These are phyloP conservation scores for Chrysanthemum seticuspe DNA, from an alignment of 129 eudicot genomes.

Conservation along the genomic window DNA sequence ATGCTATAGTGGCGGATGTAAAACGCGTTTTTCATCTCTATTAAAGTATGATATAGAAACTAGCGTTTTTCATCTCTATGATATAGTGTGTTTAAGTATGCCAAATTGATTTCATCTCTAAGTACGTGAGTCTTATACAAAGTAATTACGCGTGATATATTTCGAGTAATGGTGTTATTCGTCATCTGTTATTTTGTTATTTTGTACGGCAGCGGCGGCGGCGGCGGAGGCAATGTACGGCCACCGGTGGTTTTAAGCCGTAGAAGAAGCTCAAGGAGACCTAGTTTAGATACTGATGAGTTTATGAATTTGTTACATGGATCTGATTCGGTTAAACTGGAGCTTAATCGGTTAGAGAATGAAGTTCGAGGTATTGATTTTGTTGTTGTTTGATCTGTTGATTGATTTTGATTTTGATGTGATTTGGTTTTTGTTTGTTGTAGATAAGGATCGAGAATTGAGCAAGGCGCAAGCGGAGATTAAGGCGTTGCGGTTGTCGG, in stretches of 20 bases:
- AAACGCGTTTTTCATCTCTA: too few relatives aligned
- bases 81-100: too few relatives aligned
- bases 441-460: conserved; percentile 86
- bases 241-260: conserved; percentile 37
- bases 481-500: conserved; percentile 79
- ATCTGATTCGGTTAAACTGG: conserved; percentile 95
- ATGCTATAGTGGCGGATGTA: too few relatives aligned
- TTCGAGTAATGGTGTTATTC: too few relatives aligned
- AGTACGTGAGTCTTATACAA: too few relatives aligned
- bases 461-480: conserved; percentile 83
- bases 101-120: too few relatives aligned
- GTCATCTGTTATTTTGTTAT: too few relatives aligned
- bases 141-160: too few relatives aligned
- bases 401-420: conserved; percentile 14
- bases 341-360: conserved; percentile 90
- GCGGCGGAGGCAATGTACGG: conserved; percentile 49
- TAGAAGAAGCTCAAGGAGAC: conserved; percentile 60
- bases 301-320: conserved; percentile 83
- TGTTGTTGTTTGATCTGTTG: conserved; percentile 39
- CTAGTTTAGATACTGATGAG: conserved; percentile 88
- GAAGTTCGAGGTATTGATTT: conserved; percentile 76
- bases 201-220: too few relatives aligned
- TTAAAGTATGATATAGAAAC: too few relatives aligned
- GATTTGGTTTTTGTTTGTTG: neutral
- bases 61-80: too few relatives aligned